Percentiles rank a stretch among this genome's conserved stretches.
phyloP scores from a whole-genome alignment of 495 filamentous ascomycete species.

The Wilcoxina mikolae region DNA sequence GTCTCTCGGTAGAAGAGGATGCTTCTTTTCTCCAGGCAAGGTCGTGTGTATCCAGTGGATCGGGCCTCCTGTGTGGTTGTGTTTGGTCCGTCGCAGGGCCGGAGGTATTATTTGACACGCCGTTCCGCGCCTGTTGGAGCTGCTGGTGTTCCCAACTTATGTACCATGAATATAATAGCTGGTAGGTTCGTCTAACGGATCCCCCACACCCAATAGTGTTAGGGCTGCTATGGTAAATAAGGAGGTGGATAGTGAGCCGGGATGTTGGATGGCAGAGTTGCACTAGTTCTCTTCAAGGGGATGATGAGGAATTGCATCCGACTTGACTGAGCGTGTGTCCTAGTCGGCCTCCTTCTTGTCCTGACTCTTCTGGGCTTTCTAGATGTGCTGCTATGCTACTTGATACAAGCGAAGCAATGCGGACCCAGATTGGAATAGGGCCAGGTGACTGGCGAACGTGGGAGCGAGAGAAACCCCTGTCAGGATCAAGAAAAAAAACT shows the following conservation, averaged over 20 bases:
- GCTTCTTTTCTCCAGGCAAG: neutral
- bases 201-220: constrained; percentile 8
- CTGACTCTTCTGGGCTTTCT: neutral
- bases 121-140: neutral
- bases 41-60: constrained; percentile 4
- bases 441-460: constrained; percentile 5
- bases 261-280: neutral
- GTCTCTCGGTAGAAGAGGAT: constrained; percentile 2
- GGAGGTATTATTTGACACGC: constrained; percentile 5
- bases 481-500: neutral
- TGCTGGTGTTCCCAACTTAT: constrained; percentile 9
- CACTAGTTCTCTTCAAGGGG: neutral
- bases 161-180: constrained; percentile 1
- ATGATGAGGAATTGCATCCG: neutral
- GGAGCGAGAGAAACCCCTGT: neutral
- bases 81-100: constrained; percentile 3
- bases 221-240: neutral
- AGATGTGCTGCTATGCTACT: neutral
- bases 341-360: neutral
- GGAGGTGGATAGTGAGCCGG: neutral
- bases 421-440: neutral
- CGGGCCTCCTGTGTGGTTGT: constrained; percentile 4
- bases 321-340: neutral
- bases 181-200: constrained; percentile 2
- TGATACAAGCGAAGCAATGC: constrained; percentile 1